These are phyloP conservation scores for Bipolaris zeicola DNA, from an alignment of 2,329 filamentous ascomycete genomes.

Conservation along the genomic window DNA sequence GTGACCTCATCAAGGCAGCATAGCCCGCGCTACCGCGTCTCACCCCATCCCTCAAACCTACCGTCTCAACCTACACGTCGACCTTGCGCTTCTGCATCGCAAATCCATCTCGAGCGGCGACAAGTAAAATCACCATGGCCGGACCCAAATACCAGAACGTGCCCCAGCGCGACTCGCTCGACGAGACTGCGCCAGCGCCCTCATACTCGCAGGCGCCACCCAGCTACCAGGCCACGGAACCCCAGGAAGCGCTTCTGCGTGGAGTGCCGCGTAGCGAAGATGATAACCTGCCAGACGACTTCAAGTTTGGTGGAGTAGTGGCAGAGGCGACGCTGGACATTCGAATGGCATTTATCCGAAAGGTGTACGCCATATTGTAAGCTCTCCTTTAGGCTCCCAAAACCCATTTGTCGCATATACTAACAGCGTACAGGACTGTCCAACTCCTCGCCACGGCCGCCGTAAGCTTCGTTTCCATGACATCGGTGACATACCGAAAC, in stretches of 20 bases:
- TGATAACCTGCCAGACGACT: constrained; percentile 94
- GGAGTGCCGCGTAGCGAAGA: constrained; percentile 74
- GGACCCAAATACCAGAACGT: constrained; percentile 83
- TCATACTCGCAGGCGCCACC: constrained; percentile 78
- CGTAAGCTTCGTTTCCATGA: constrained; percentile 85
- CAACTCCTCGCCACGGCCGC: constrained; percentile 85
- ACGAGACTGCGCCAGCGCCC: constrained; percentile 55
- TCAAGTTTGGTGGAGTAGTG: constrained; percentile 96
- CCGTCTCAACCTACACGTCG: not conserved
- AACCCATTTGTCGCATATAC: constrained; percentile 1
- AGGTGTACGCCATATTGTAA: constrained; percentile 94
- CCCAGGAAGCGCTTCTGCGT: constrained; percentile 64
- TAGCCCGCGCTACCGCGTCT: constrained; percentile 9
- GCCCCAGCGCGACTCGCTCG: constrained; percentile 84
- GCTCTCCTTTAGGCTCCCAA: constrained; percentile 26
- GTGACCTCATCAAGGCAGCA: constrained; percentile 17
- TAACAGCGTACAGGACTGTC: constrained; percentile 64
- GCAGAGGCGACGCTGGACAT: constrained; percentile 94
- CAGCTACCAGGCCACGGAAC: constrained; percentile 72
- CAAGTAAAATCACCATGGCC: constrained; percentile 61
- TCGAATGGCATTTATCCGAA: constrained; percentile 94
- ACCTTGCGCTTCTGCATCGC: not conserved
- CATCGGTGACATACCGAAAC: constrained; percentile 73
- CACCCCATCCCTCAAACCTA: constrained; percentile 1
- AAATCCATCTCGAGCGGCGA: not conserved